Percentiles rank a stretch among this genome's conserved stretches.
Evolutionary conservation across 2,329 filamentous ascomycete genomes (phyloP).

Genomic region (Basipetospora sp.): DNA sequence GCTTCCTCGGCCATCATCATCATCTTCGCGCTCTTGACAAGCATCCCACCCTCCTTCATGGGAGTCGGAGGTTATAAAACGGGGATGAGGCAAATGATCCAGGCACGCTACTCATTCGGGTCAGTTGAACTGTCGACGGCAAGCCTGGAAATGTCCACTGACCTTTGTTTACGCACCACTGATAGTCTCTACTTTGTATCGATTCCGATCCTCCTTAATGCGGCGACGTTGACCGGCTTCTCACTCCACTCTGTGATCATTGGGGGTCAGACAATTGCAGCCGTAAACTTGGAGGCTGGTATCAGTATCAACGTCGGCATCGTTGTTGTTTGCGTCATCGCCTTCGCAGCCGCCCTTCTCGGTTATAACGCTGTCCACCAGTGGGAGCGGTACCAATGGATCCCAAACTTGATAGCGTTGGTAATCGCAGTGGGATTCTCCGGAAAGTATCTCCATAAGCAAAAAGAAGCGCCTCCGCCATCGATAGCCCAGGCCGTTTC

Average conservation of each 20-base stretch:
- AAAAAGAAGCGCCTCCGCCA: constrained; percentile 25
- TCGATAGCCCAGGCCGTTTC: constrained; percentile 25
- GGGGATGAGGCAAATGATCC: constrained; percentile 44
- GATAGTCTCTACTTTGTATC: constrained; percentile 32
- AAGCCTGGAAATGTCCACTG: background rate
- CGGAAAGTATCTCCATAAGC: constrained; percentile 31
- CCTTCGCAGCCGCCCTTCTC: constrained; percentile 38
- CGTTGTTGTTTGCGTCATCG: constrained; percentile 37
- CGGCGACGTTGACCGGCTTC: constrained; percentile 43
- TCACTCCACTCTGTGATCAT: constrained; percentile 41
- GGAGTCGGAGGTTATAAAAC: constrained; percentile 40
- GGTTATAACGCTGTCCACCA: constrained; percentile 40
- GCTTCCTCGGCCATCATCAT: constrained; percentile 42
- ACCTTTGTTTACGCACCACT: background rate
- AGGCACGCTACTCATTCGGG: constrained; percentile 47
- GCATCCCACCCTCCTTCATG: constrained; percentile 39
- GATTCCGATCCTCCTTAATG: constrained; percentile 37
- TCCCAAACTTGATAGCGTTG: constrained; percentile 37
- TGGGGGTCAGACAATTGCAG: constrained; percentile 37
- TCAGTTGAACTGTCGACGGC: constrained; percentile 16
- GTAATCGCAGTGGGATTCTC: constrained; percentile 38
- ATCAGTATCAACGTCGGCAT: constrained; percentile 40
- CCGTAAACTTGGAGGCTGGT: constrained; percentile 25
- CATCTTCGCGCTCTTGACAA: constrained; percentile 42
- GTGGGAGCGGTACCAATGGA: constrained; percentile 43